Percentiles rank a stretch among this genome's conserved stretches.
Conservation (phyloP, 2,329 filamentous ascomycete species). For the Elsinoe ampelina region DNA sequence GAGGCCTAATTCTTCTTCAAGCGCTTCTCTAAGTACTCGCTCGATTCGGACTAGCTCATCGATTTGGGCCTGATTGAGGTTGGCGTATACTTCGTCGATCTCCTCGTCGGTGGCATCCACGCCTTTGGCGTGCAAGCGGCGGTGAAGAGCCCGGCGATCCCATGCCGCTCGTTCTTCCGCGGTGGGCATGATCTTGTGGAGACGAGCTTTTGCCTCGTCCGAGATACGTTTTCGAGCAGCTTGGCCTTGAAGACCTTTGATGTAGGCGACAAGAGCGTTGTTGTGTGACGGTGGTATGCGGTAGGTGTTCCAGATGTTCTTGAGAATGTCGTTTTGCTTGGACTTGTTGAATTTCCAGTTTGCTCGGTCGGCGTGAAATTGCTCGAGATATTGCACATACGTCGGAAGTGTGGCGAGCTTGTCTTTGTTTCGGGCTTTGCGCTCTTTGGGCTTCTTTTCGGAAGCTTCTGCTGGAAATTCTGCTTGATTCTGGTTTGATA, state of each 20-base stretch:
- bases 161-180: constrained; percentile 28
- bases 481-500: neutral
- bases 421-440: constrained; percentile 16
- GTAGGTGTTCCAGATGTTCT: constrained; percentile 65
- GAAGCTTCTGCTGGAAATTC: constrained; percentile 18
- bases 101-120: constrained; percentile 21
- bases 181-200: constrained; percentile 39
- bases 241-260: constrained; percentile 67
- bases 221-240: constrained; percentile 57
- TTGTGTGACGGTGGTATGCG: constrained; percentile 63
- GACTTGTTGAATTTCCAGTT: constrained; percentile 97
- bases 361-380: constrained; percentile 60
- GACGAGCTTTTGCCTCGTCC: constrained; percentile 54
- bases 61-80: constrained; percentile 15
- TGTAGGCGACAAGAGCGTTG: constrained; percentile 62
- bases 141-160: constrained; percentile 25
- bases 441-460: constrained; percentile 14
- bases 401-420: constrained; percentile 33
- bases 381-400: constrained; percentile 65
- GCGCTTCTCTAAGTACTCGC: constrained; percentile 18
- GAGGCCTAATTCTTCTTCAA: constrained; percentile 13
- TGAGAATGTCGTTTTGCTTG: constrained; percentile 74
- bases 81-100: constrained; percentile 23
- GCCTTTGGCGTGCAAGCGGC: constrained; percentile 22
- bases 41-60: constrained; percentile 24